phyloP scores from a whole-genome alignment of 148 eudicot genomes.

The Fagopyrum homotropicum region DNA sequence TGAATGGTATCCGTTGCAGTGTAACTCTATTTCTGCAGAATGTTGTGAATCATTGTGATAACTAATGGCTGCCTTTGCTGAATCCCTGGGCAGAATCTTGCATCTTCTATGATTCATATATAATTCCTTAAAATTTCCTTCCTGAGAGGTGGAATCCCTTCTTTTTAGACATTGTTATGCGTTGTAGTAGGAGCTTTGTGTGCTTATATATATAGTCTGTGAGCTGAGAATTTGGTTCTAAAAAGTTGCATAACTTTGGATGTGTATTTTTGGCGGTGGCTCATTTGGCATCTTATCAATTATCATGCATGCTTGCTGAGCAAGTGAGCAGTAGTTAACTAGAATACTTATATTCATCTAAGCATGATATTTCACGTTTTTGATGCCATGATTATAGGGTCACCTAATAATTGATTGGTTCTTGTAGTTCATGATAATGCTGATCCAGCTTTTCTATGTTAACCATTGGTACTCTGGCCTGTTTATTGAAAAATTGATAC shows the following conservation, averaged over 20 bases:
- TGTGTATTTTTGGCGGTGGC: background rate
- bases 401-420: background rate
- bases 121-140: too few relatives aligned
- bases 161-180: background rate
- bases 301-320: background rate
- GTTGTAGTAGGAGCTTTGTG: background rate
- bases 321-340: background rate
- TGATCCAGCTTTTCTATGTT: background rate
- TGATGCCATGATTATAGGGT: background rate
- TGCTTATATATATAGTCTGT: background rate
- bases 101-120: background rate
- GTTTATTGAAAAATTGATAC: background rate
- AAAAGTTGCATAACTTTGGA: background rate
- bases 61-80: background rate
- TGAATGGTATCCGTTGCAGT: background rate
- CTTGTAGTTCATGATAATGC: background rate
- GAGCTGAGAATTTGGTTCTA: background rate
- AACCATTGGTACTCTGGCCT: background rate
- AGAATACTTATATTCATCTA: background rate
- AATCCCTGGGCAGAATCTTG: background rate
- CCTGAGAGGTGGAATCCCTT: background rate
- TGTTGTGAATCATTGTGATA: background rate
- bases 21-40: background rate
- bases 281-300: background rate
- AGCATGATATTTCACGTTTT: background rate